These are phyloP conservation scores for Cryphonectria japonica DNA, from an alignment of 2,329 filamentous ascomycete species.

Conservation along the genomic window DNA sequence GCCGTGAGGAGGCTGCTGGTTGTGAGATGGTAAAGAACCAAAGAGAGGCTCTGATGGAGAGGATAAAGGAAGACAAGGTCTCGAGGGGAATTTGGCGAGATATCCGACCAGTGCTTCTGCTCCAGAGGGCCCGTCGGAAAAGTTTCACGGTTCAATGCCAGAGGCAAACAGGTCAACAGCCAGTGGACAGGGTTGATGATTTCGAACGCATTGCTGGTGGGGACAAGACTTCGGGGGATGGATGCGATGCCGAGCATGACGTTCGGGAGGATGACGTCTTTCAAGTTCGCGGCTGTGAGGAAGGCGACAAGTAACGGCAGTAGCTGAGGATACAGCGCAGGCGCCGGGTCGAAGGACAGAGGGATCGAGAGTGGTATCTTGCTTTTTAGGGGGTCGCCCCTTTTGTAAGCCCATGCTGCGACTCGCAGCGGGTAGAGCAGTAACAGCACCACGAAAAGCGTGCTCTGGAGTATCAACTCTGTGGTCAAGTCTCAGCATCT, in stretches of 20 bases:
- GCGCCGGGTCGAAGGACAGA: slow-evolving; percentile 84
- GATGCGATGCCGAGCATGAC: slow-evolving; percentile 80
- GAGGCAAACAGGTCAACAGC: slow-evolving; percentile 72
- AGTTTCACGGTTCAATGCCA: slow-evolving; percentile 53
- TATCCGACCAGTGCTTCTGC: not conserved
- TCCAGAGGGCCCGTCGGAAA: slow-evolving; percentile 33
- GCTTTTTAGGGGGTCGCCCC: slow-evolving; percentile 38
- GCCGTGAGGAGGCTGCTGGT: slow-evolving; percentile 86
- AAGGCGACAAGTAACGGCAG: slow-evolving; percentile 78
- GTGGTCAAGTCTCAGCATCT: slow-evolving; percentile 36
- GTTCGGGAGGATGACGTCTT: slow-evolving; percentile 71
- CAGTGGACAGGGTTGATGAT: slow-evolving; percentile 75
- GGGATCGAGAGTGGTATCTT: slow-evolving; percentile 59
- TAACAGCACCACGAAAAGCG: slow-evolving; percentile 46
- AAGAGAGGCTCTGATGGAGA: slow-evolving; percentile 77
- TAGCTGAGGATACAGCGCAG: slow-evolving; percentile 81
- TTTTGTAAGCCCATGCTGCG: slow-evolving; percentile 51
- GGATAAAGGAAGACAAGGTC: slow-evolving; percentile 65
- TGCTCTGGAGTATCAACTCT: slow-evolving; percentile 49
- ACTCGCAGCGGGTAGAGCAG: slow-evolving; percentile 64
- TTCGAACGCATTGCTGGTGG: slow-evolving; percentile 59
- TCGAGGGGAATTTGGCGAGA: slow-evolving; percentile 34
- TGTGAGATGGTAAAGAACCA: slow-evolving; percentile 76
- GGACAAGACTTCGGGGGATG: slow-evolving; percentile 73
- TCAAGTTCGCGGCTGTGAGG: slow-evolving; percentile 67